Evolutionary conservation across 1,284 basidiomycete species (phyloP), one percentile per base, ranked within the genome.

Genomic region (Stereum hirsutum): DNA sequence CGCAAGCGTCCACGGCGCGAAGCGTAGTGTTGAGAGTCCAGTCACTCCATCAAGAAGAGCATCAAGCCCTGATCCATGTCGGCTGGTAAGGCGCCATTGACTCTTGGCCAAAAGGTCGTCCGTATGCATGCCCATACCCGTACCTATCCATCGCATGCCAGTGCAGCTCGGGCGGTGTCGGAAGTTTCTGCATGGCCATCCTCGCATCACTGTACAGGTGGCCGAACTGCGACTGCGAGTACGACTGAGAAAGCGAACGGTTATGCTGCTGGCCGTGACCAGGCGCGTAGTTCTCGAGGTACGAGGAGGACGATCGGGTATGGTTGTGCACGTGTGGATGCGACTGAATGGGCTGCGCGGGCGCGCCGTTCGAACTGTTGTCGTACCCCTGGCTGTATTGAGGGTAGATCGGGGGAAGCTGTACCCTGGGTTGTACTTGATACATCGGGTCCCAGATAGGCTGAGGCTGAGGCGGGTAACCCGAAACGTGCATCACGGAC

Each of bases 181-280:
- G 48, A 19, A 57, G 57, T 39, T 62, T 56, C 24, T 61, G 57
- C 37, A 65, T 60, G 46, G 63, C 57, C 60, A 69, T 59, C 42
- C 60, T 67, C 42, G 68, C 49, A 45, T 78, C 68, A 47, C 64
- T 65, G 50, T 66, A 69, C 44, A 64, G 61, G 48, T 74, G 74
- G 42, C 75, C 74, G 55, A 70, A 74, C 40, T 63, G 66, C 33
- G 71, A 63, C 52, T 81, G 75, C 32, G 81, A 78, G 52, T 63
- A 66, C 33, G 71, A 63, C 52, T 81, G 75, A 33, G 81, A 78
- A 52, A 75, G 78, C 34, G 80, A 76, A 46, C 74, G 78, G 49
- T 65, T 54, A 50, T 81, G 80, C 52, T 69, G 64, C 44, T 66
- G 63, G 19, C 64, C 54, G 39, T 55, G 53, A 21, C 65, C 63